Evolutionary conservation across 345 rosid genomes (phyloP).

Genomic region (Geranium brycei): DNA sequence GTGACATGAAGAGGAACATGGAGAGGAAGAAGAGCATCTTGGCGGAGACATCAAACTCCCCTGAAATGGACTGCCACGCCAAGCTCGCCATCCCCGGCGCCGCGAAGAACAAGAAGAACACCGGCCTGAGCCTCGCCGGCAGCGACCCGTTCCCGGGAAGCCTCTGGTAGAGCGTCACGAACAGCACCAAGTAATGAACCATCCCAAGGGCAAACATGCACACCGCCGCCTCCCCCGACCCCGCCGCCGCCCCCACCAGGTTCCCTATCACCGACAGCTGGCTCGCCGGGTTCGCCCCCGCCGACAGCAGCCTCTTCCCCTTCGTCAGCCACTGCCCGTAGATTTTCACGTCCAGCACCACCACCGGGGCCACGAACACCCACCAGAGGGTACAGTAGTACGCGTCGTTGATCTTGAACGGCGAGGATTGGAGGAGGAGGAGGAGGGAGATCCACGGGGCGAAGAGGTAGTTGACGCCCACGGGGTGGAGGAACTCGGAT

Average conservation of each 20-base stretch:
- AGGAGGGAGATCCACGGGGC: constrained; percentile 26
- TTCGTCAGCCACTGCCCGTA: constrained; percentile 31
- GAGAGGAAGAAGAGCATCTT: constrained; percentile 31
- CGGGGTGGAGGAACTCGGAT: constrained; percentile 37
- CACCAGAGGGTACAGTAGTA: constrained; percentile 15
- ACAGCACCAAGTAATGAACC: constrained; percentile 23
- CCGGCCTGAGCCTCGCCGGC: constrained; percentile 21
- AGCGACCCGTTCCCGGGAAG: constrained; percentile 13
- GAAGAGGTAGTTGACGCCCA: constrained; percentile 22
- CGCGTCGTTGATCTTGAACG: constrained; percentile 11
- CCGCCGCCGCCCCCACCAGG: constrained; percentile 19
- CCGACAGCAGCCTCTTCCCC: constrained; percentile 22
- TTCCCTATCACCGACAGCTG: constrained; percentile 31
- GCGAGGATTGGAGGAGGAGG: constrained; percentile 24
- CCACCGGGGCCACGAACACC: constrained; percentile 17
- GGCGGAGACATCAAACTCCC: constrained; percentile 16
- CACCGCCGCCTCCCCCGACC: constrained; percentile 20
- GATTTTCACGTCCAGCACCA: constrained; percentile 19
- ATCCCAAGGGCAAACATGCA: constrained; percentile 24
- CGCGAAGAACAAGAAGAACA: constrained; percentile 24
- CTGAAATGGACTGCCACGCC: constrained; percentile 21
- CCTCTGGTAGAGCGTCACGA: constrained; percentile 25
- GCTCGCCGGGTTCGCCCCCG: constrained; percentile 23
- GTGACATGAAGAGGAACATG: constrained; percentile 22
- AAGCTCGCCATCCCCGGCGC: constrained; percentile 24